phyloP scores from a whole-genome alignment of 1,284 basidiomycete species.

The Rhodotorula sp. region DNA sequence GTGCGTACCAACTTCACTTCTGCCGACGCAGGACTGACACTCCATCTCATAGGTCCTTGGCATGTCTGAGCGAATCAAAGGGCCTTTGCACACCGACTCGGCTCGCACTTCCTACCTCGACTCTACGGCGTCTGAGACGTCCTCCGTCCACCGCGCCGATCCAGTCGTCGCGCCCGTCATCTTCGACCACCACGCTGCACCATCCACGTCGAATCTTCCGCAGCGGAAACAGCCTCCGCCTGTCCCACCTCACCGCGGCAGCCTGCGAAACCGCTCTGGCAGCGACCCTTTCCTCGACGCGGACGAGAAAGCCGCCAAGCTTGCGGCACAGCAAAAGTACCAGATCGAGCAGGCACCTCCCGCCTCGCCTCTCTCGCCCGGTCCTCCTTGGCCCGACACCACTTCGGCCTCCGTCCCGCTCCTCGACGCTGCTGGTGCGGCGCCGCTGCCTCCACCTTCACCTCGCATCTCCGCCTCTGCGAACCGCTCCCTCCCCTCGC shows the following conservation, averaged over 20 bases:
- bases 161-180: not conserved
- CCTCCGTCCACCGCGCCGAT: not conserved
- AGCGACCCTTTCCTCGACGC: constrained; percentile 36
- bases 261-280: constrained; percentile 3
- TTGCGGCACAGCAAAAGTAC: not conserved
- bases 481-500: not conserved
- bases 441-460: not conserved
- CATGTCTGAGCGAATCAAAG: constrained; percentile 24
- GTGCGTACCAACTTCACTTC: constrained; percentile 21
- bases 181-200: not conserved
- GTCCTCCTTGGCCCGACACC: not conserved
- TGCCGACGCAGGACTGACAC: not conserved
- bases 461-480: not conserved
- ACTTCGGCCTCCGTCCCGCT: not conserved
- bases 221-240: constrained; percentile 8
- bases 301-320: not conserved
- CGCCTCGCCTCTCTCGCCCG: not conserved
- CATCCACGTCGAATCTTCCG: not conserved
- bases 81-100: constrained; percentile 14
- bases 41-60: constrained; percentile 24
- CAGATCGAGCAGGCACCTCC: not conserved
- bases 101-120: not conserved
- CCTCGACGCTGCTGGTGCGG: not conserved
- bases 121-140: not conserved
- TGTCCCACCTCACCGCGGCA: constrained; percentile 30